Evolutionary conservation across 164 flowering plant genomes (phyloP).

Genomic region (Stephania japonica): DNA sequence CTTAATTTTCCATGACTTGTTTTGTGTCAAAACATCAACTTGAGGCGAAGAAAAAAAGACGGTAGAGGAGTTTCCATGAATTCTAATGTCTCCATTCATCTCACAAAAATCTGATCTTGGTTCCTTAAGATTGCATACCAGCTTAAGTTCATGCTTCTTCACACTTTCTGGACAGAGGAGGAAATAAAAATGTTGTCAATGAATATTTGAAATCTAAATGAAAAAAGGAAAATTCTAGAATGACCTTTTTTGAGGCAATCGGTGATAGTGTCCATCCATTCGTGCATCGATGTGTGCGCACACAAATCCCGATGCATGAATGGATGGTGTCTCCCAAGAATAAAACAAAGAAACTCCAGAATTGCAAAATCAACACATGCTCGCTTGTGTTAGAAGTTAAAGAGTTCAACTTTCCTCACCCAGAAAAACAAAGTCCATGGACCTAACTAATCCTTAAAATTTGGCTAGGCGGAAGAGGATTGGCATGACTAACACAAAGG

Average conservation of each 20-base stretch:
- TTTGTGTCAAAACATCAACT: constrained; percentile 3
- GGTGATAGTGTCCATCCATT: no score
- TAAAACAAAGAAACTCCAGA: not conserved
- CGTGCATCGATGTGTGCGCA: no score
- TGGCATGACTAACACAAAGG: no score
- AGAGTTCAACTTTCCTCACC: no score
- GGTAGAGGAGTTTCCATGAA: constrained; percentile 45
- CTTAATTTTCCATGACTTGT: constrained; percentile 37
- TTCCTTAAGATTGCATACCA: constrained; percentile 26
- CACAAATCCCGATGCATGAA: no score
- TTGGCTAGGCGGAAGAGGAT: no score
- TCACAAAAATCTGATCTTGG: constrained; percentile 45
- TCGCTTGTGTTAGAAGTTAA: not conserved
- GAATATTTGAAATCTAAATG: not conserved
- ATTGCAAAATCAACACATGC: not conserved
- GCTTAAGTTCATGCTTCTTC: constrained; percentile 7
- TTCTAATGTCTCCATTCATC: constrained; percentile 44
- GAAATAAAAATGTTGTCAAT: not conserved
- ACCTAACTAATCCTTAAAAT: no score
- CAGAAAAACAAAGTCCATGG: no score
- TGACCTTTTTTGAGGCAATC: no score
- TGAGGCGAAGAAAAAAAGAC: constrained; percentile 27
- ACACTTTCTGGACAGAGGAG: constrained; percentile 5
- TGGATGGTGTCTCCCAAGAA: no score
- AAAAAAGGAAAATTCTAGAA: no score